These are phyloP conservation scores for Anthoceros angustus DNA, from an alignment of 225 moss, liverwort and hornwort species.

Conservation along the genomic window DNA sequence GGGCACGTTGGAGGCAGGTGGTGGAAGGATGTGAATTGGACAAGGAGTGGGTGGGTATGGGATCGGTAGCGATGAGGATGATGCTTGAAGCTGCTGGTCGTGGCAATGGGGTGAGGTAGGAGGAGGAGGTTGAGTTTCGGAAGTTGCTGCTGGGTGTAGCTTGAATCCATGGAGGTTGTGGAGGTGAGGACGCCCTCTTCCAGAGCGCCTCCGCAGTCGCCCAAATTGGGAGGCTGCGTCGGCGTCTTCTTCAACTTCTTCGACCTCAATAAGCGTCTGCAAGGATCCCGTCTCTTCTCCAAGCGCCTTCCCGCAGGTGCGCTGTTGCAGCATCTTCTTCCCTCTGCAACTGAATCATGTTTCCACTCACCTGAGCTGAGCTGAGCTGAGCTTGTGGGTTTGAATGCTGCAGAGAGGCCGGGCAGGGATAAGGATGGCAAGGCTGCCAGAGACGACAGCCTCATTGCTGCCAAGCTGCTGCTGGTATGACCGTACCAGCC, in stretches of 20 bases:
- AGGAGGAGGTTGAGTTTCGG: no score
- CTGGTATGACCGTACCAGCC: neutral
- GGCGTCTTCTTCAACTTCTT: constrained; percentile 3
- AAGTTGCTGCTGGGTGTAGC: no score
- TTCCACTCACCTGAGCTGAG: neutral
- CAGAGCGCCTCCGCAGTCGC: neutral
- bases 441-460: neutral
- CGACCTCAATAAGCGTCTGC: neutral
- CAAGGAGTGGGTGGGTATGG: no score
- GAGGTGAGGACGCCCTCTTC: neutral
- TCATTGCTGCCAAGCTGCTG: neutral
- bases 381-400: neutral
- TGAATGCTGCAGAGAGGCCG: constrained; percentile 1
- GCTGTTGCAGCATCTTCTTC: neutral
- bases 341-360: neutral
- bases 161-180: neutral
- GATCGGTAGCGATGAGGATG: no score
- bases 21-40: no score
- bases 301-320: constrained; percentile 1
- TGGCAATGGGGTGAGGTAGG: no score
- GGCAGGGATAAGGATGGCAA: neutral
- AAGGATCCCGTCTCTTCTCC: neutral
- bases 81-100: no score
- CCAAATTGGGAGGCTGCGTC: neutral
- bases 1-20: no score